Conservation (phyloP, 805 yeast genomes). For the Wickerhamiella cacticola region DNA sequence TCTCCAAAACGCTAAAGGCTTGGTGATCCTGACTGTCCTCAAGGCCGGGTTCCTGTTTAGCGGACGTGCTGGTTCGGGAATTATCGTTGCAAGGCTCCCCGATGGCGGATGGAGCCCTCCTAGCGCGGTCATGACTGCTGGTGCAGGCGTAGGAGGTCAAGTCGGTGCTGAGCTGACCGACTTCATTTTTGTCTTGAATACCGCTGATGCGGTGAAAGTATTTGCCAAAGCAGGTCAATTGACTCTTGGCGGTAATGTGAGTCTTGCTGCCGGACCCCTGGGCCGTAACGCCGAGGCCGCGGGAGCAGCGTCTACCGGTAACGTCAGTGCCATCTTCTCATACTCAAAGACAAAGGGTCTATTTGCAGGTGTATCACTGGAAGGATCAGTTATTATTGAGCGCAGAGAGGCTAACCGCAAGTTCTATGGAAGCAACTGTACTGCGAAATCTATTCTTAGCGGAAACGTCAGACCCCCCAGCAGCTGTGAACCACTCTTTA, state of each 20-base stretch:
- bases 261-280: slow-evolving; percentile 94
- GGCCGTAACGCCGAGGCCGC: slow-evolving; percentile 98
- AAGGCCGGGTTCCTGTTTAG: slow-evolving; percentile 94
- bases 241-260: slow-evolving; percentile 87
- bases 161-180: slow-evolving; percentile 94
- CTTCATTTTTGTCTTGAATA: slow-evolving; percentile 84
- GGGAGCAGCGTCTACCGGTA: slow-evolving; percentile 78
- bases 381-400: slow-evolving; percentile 92
- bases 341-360: slow-evolving; percentile 94
- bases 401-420: slow-evolving; percentile 95
- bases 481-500: slow-evolving; percentile 73
- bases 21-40: slow-evolving; percentile 83
- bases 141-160: slow-evolving; percentile 98
- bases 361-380: slow-evolving; percentile 93
- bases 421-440: slow-evolving; percentile 79
- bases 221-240: slow-evolving; percentile 90
- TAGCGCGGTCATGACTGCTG: slow-evolving; percentile 87
- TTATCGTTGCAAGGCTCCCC: slow-evolving; percentile 82
- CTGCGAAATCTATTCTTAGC: slow-evolving; percentile 70
- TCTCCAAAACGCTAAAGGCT: slow-evolving; percentile 79
- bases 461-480: slow-evolving; percentile 93
- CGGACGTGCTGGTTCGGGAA: slow-evolving; percentile 96
- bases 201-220: slow-evolving; percentile 77
- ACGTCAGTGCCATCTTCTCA: slow-evolving; percentile 82
- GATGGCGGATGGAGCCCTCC: slow-evolving; percentile 98